phyloP scores from a whole-genome alignment of 257 asterid species.

The Jacaranda copaia region DNA sequence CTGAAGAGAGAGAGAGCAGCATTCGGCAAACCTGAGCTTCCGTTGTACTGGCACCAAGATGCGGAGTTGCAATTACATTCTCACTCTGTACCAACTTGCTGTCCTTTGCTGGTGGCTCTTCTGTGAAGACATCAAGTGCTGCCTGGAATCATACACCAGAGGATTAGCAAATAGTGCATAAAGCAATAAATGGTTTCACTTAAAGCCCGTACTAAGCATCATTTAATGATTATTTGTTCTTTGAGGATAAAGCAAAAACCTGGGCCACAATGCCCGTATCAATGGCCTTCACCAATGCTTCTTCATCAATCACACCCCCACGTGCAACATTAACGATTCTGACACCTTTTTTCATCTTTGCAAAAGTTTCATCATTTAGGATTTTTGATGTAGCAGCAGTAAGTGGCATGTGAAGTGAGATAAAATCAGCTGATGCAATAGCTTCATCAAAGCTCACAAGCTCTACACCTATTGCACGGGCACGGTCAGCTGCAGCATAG shows the following conservation, averaged over 20 bases:
- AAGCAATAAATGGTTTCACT: background rate
- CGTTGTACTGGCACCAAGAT: constrained; percentile 96
- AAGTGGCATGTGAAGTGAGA: constrained; percentile 96
- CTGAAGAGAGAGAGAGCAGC: background rate
- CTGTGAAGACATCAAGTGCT: constrained; percentile 96
- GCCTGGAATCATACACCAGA: constrained; percentile 59
- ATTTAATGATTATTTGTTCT: background rate
- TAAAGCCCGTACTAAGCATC: constrained; percentile 1
- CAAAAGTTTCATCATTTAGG: constrained; percentile 82
- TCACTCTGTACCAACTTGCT: constrained; percentile 79
- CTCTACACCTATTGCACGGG: constrained; percentile 88
- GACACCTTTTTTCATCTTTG: constrained; percentile 95
- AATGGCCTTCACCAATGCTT: constrained; percentile 84
- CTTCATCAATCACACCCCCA: constrained; percentile 98
- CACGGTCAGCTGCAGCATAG: constrained; percentile 93
- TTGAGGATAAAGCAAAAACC: constrained; percentile 49
- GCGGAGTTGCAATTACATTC: constrained; percentile 89
- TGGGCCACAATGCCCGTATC: constrained; percentile 94
- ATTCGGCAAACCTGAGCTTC: constrained; percentile 88
- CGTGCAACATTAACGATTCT: constrained; percentile 94
- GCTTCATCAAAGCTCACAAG: constrained; percentile 94
- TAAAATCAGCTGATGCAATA: constrained; percentile 78
- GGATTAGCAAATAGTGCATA: constrained; percentile 14
- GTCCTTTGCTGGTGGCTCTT: constrained; percentile 90
- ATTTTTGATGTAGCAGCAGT: constrained; percentile 78